These are phyloP conservation scores for Alternaria dauci DNA, from an alignment of 2,329 filamentous ascomycete genomes.

Conservation along the genomic window DNA sequence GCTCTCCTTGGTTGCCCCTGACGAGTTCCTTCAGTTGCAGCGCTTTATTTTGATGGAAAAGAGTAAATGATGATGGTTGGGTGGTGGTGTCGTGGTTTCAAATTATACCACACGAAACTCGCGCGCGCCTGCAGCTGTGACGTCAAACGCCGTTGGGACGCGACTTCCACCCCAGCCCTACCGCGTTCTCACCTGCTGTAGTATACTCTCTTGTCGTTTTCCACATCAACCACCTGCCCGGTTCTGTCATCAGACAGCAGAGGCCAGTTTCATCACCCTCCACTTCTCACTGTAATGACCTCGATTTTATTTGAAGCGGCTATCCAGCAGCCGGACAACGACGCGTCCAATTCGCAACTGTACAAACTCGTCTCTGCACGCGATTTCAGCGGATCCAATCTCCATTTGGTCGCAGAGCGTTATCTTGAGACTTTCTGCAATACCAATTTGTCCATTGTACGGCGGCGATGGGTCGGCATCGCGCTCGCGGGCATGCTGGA, in stretches of 20 bases:
- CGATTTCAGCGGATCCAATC: constrained; percentile 13
- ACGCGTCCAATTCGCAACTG: constrained; percentile 29
- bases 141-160: neutral
- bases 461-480: constrained; percentile 45
- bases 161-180: neutral
- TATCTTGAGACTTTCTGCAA: constrained; percentile 43
- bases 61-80: constrained; percentile 1
- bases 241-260: neutral
- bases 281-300: constrained; percentile 20
- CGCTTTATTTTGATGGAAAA: neutral
- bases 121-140: constrained; percentile 7
- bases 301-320: constrained; percentile 29
- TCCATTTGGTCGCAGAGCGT: constrained; percentile 27
- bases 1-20: neutral
- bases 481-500: constrained; percentile 40
- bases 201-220: neutral
- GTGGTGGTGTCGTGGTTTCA: constrained; percentile 2
- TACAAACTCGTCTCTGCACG: constrained; percentile 25
- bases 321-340: constrained; percentile 32
- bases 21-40: neutral
- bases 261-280: neutral
- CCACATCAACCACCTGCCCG: neutral
- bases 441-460: constrained; percentile 17
- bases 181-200: neutral
- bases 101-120: constrained; percentile 3